Base-by-base conservation (phyloP, 257 asterid species). In the Scutellaria minor region DNA sequence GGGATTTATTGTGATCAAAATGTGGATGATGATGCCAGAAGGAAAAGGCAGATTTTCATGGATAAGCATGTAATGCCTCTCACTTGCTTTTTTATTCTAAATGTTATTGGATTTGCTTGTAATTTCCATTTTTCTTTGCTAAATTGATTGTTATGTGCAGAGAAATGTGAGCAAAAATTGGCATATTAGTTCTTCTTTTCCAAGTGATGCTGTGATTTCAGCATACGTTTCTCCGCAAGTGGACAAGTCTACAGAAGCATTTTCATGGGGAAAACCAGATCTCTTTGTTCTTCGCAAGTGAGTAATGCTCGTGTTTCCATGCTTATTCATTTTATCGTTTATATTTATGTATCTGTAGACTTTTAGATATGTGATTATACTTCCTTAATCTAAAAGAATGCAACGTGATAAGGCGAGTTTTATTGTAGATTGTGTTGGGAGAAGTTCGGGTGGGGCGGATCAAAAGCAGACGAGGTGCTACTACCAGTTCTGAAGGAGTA, bases 121-220 rank as follows among this genome's bases (percentile, higher is more conserved):
- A 37, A 47, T 74, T 74, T 12, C 58, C 41, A 35, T 69, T 41
- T 57, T 31, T 73, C 68, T 72, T 69, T 58, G 8, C 81, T 27
- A 11, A 22, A 53, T 64, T 53, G 42, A 54, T 44, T 72, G 14
- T 64, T 20, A 31, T 80, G 31, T 72, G 76, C 90, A 91, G 98
- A 88, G 99, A 85, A 94, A 90, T 71, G 96, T 94, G 75, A 94
- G 99, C 86, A 94, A 94, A 85, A 91, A 91, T 79, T 90, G 99
- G 98, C 96, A 94, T 73, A 78, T 94, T 65, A 91, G 97, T 72
- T 77, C 93, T 57, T 67, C 97, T 35, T 92, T 92, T 79, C 99
- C 99, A 27, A 91, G 98, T 78, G 93, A 85, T 78, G 90, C 89
- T 20, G 98, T 94, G 77, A 82, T 86, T 74, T 83, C 86, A n/a